Base-by-base conservation (phyloP, 139 green algal species). In the Chlamydomonas sphaeroides region DNA sequence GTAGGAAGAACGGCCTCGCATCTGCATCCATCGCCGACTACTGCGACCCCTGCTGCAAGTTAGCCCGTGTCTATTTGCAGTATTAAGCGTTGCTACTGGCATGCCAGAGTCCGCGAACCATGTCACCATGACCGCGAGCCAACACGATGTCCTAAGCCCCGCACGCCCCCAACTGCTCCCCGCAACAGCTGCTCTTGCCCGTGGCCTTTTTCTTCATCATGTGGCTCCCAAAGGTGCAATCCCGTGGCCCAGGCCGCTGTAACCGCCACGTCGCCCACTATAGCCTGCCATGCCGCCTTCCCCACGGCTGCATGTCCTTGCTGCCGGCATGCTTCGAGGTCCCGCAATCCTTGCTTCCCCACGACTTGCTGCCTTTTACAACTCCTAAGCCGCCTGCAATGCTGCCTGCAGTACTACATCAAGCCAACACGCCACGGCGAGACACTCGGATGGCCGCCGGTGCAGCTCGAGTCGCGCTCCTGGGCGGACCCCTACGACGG, bases 221-320 rank as follows among this genome's bases (percentile, higher is more conserved):
- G 91, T 94, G 89, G 66, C 84, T 95, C 20, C 92, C 92, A 36
- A 94, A 94, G n/a, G n/a, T n/a, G n/a, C n/a, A n/a, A n/a, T n/a
- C n/a, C n/a, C n/a, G n/a, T n/a, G n/a, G n/a, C n/a, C n/a, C n/a
- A n/a, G n/a, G n/a, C n/a, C n/a, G n/a, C n/a, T n/a, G n/a, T n/a
- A n/a, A n/a, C n/a, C n/a, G n/a, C n/a, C n/a, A n/a, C n/a, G n/a
- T n/a, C n/a, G n/a, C n/a, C n/a, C n/a, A n/a, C n/a, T n/a, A n/a
- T n/a, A n/a, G n/a, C n/a, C n/a, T n/a, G n/a, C n/a, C n/a, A n/a
- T n/a, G n/a, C n/a, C n/a, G n/a, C n/a, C n/a, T n/a, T n/a, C n/a
- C n/a, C n/a, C n/a, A n/a, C n/a, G n/a, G n/a, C n/a, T n/a, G n/a
- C n/a, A n/a, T n/a, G n/a, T n/a, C n/a, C n/a, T n/a, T n/a, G n/a